Evolutionary conservation across 345 rosid species (phyloP).

Genomic region (Sisymbrium altissimum): DNA sequence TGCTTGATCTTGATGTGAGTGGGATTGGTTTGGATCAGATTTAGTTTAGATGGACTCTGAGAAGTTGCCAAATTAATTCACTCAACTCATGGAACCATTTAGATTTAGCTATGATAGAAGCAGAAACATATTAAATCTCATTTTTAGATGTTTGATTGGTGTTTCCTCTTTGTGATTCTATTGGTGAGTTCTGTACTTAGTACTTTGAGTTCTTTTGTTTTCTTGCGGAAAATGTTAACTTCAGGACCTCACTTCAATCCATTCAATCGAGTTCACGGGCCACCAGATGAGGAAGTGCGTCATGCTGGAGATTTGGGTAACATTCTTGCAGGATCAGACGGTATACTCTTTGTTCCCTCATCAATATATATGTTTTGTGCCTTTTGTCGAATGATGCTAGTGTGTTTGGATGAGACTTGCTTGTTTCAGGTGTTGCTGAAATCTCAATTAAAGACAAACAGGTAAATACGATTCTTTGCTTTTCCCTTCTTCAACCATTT

Average conservation of each 20-base stretch:
- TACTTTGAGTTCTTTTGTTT: neutral
- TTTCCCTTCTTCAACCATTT: neutral
- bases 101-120: neutral
- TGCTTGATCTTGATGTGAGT: slow-evolving; percentile 4
- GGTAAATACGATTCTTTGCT: slow-evolving; percentile 32
- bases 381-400: slow-evolving; percentile 3
- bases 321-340: slow-evolving; percentile 69
- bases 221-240: neutral
- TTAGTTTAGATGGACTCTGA: neutral
- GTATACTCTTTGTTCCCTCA: slow-evolving; percentile 33
- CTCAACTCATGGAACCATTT: neutral
- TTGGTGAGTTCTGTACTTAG: neutral
- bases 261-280: slow-evolving; percentile 69
- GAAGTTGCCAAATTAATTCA: neutral
- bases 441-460: slow-evolving; percentile 62
- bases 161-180: neutral
- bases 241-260: slow-evolving; percentile 98
- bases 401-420: neutral
- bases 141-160: neutral
- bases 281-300: slow-evolving; percentile 65
- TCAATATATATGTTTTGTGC: neutral
- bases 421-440: slow-evolving; percentile 77
- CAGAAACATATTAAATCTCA: neutral
- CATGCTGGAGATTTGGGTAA: slow-evolving; percentile 99
- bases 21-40: slow-evolving; percentile 2